Conservation (phyloP, 768 basidiomycete species). For the Kondoa subrosea region DNA sequence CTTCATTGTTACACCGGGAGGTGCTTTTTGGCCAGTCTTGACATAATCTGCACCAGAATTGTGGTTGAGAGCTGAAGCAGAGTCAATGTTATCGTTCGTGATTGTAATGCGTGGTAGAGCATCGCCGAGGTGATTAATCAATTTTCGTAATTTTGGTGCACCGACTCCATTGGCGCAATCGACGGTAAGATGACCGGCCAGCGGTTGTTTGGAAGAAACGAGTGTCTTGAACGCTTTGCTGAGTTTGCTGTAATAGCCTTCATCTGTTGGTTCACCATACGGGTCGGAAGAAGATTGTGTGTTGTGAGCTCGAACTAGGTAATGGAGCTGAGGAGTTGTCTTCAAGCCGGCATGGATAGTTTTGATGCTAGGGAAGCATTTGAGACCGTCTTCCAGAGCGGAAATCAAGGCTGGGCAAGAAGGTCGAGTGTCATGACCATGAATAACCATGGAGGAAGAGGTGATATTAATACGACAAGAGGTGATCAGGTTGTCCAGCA, state of each 20-base stretch:
- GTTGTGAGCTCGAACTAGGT: conserved; percentile 78
- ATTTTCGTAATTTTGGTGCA: conserved; percentile 47
- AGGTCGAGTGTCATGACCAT: conserved; percentile 82
- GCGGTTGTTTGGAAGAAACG: conserved; percentile 31
- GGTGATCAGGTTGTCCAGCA: conserved; percentile 47
- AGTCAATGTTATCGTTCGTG: conserved; percentile 50
- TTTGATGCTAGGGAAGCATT: conserved; percentile 26
- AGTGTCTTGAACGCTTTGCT: conserved; percentile 67
- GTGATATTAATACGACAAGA: conserved; percentile 56
- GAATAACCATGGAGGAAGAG: conserved; percentile 65
- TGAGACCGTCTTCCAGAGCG: conserved; percentile 65
- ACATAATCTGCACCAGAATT: conserved; percentile 90
- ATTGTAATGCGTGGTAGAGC: conserved; percentile 44
- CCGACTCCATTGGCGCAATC: conserved; percentile 99
- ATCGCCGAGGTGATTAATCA: conserved; percentile 42
- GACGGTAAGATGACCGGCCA: conserved; percentile 40
- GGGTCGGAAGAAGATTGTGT: conserved; percentile 59
- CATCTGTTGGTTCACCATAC: conserved; percentile 62
- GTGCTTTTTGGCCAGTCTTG: conserved; percentile 76
- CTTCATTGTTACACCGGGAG: conserved; percentile 51
- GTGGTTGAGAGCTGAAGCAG: conserved; percentile 59
- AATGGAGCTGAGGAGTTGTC: conserved; percentile 90
- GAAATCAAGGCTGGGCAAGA: conserved; percentile 59
- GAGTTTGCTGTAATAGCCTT: conserved; percentile 64
- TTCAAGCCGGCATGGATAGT: conserved; percentile 63